These are phyloP conservation scores for Inonotus hispidus DNA, from an alignment of 1,284 basidiomycete genomes.

Conservation along the genomic window DNA sequence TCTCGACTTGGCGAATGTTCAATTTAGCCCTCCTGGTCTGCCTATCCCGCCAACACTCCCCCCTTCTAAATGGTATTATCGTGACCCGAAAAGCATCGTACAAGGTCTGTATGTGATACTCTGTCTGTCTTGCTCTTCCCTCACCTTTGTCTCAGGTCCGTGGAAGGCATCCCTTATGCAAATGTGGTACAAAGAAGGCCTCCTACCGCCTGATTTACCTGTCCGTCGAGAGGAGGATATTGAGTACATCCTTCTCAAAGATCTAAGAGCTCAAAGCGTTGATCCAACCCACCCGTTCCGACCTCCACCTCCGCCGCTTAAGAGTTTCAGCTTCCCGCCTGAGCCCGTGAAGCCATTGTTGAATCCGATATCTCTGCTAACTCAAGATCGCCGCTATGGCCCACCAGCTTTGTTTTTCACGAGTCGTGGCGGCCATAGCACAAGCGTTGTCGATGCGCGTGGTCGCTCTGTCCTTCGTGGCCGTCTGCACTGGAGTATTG, in stretches of 20 bases:
- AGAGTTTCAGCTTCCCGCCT: slow-evolving; percentile 22
- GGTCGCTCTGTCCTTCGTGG: slow-evolving; percentile 78
- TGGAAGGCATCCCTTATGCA: slow-evolving; percentile 85
- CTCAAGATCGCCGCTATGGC: slow-evolving; percentile 76
- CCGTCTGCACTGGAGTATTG: slow-evolving; percentile 68
- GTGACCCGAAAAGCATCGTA: slow-evolving; percentile 70
- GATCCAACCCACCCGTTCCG: slow-evolving; percentile 75
- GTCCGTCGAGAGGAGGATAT: slow-evolving; percentile 69
- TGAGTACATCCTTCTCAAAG: slow-evolving; percentile 61
- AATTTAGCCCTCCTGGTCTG: slow-evolving; percentile 72
- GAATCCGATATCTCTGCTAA: slow-evolving; percentile 70
- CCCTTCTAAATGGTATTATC: slow-evolving; percentile 72
- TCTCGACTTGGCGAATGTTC: slow-evolving; percentile 51
- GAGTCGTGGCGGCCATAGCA: slow-evolving; percentile 78
- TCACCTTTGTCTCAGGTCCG: slow-evolving; percentile 45
- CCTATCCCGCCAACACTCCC: slow-evolving; percentile 60
- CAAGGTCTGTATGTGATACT: slow-evolving; percentile 46
- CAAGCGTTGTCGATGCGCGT: slow-evolving; percentile 76
- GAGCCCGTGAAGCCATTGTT: slow-evolving; percentile 56
- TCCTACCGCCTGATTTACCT: slow-evolving; percentile 73
- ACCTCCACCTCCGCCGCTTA: slow-evolving; percentile 38
- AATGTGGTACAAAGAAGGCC: slow-evolving; percentile 76
- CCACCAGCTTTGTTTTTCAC: slow-evolving; percentile 85
- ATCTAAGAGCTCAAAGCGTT: slow-evolving; percentile 65
- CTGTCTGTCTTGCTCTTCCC: slow-evolving; percentile 2